A percentile compares a stretch with the other conserved stretches of the same genome.
These are phyloP conservation scores for Penicillium frequentans DNA, from an alignment of 2,329 filamentous ascomycete species.

Conservation along the genomic window DNA sequence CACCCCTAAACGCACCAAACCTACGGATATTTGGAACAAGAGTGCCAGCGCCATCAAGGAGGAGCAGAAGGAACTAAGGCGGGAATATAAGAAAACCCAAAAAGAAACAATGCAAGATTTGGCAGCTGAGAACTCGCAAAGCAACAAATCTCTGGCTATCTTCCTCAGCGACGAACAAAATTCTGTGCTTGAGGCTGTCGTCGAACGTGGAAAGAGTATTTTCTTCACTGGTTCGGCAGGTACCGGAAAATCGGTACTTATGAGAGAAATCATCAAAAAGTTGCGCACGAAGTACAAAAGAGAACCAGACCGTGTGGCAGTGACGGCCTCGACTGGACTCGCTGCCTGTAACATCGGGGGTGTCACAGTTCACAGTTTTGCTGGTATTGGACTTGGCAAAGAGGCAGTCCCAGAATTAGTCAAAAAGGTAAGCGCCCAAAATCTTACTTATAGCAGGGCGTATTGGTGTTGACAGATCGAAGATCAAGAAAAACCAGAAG, in stretches of 20 bases:
- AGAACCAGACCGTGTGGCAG: slow-evolving; percentile 81
- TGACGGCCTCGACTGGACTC: slow-evolving; percentile 92
- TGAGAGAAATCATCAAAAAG: slow-evolving; percentile 84
- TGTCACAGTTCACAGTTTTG: slow-evolving; percentile 92
- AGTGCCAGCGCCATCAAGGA: slow-evolving; percentile 74
- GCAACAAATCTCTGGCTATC: slow-evolving; percentile 53
- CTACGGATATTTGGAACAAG: slow-evolving; percentile 66
- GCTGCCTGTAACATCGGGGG: slow-evolving; percentile 97
- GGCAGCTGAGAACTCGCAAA: slow-evolving; percentile 31
- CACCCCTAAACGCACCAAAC: slow-evolving; percentile 47
- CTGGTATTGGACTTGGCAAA: slow-evolving; percentile 92
- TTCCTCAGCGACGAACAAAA: slow-evolving; percentile 84
- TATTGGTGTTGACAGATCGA: slow-evolving; percentile 14
- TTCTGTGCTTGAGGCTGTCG: slow-evolving; percentile 78
- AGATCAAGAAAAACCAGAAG: slow-evolving; percentile 81
- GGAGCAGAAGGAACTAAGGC: slow-evolving; percentile 70
- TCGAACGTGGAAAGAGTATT: slow-evolving; percentile 78
- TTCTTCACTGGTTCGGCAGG: slow-evolving; percentile 97
- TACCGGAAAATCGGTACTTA: slow-evolving; percentile 94
- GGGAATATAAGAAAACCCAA: slow-evolving; percentile 56
- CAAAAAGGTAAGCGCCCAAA: slow-evolving; percentile 60
- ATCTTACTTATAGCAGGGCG: background rate
- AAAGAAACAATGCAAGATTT: slow-evolving; percentile 44
- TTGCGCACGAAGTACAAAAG: slow-evolving; percentile 72
- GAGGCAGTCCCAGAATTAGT: slow-evolving; percentile 77